phyloP scores from a whole-genome alignment of 768 basidiomycete species.

The Suillus paluster region DNA sequence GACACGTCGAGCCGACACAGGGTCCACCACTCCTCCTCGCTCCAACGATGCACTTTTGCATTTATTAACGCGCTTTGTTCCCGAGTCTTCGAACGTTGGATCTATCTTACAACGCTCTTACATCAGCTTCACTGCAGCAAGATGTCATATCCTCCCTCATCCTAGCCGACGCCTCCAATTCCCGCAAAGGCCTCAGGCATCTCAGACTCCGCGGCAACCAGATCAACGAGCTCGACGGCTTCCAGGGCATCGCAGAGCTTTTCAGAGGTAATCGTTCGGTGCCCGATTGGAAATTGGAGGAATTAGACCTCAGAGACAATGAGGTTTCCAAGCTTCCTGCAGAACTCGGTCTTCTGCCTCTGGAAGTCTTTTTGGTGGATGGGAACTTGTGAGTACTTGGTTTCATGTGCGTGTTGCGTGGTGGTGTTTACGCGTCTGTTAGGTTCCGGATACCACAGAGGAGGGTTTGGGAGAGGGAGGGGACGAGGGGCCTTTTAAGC shows the following conservation, averaged over 20 bases:
- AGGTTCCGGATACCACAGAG: constrained; percentile 85
- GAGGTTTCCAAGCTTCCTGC: constrained; percentile 72
- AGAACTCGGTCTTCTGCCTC: constrained; percentile 72
- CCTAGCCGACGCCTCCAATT: constrained; percentile 37
- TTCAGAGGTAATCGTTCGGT: constrained; percentile 70
- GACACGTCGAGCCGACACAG: constrained; percentile 37
- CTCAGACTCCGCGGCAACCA: constrained; percentile 73
- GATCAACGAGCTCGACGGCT: constrained; percentile 63
- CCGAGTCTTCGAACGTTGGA: constrained; percentile 72
- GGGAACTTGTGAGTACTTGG: constrained; percentile 79
- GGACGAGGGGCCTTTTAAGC: constrained; percentile 75
- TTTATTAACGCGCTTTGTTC: constrained; percentile 66
- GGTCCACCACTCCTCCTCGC: constrained; percentile 43
- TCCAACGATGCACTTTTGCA: constrained; percentile 60
- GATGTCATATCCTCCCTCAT: constrained; percentile 56
- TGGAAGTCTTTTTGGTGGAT: constrained; percentile 84
- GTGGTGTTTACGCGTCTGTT: constrained; percentile 1
- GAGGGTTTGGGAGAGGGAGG: constrained; percentile 85
- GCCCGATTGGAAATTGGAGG: constrained; percentile 76
- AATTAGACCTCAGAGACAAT: constrained; percentile 83
- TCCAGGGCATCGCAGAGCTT: constrained; percentile 60
- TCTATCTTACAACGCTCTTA: constrained; percentile 75
- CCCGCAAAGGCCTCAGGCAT: constrained; percentile 47
- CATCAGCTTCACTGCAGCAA: constrained; percentile 52
- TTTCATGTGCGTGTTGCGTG: not conserved